These are phyloP conservation scores for Aspergillus cristatus DNA, from an alignment of 495 filamentous ascomycete species.

Conservation along the genomic window DNA sequence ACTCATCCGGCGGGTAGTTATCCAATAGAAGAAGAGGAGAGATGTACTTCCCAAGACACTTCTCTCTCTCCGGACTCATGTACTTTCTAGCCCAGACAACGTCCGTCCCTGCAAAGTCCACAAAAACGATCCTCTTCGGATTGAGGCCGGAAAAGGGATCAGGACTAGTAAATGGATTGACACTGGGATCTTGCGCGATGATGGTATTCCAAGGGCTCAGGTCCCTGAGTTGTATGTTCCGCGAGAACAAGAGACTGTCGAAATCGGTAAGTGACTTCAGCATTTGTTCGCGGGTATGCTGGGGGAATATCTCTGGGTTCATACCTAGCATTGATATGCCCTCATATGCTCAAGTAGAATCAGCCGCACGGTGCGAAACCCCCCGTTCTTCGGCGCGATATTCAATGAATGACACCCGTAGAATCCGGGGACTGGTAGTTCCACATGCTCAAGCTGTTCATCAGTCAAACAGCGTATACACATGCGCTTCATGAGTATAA, in stretches of 20 bases:
- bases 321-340: conserved; percentile 4
- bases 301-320: neutral
- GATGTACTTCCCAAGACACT: conserved; percentile 4
- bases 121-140: too few relatives aligned
- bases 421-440: conserved; percentile 5
- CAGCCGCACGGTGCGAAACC: conserved; percentile 6
- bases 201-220: too few relatives aligned
- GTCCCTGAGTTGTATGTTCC: too few relatives aligned
- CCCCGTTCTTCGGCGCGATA: neutral
- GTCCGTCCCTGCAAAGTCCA: too few relatives aligned
- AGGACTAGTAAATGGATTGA: too few relatives aligned
- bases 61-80: too few relatives aligned
- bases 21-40: conserved; percentile 1
- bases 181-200: too few relatives aligned
- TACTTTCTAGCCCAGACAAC: too few relatives aligned
- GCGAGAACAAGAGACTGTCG: conserved; percentile 2
- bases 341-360: conserved; percentile 10
- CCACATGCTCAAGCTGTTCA: conserved; percentile 4
- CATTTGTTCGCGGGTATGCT: conserved; percentile 2
- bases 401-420: conserved; percentile 9
- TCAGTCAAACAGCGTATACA: conserved; percentile 4
- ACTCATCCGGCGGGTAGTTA: neutral
- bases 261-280: conserved; percentile 8
- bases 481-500: conserved; percentile 9
- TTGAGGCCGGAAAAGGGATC: too few relatives aligned